Evolutionary conservation across 495 filamentous ascomycete genomes (phyloP), one percentile per base, ranked within the genome.

Genomic region (Talaromyces adpressus): DNA sequence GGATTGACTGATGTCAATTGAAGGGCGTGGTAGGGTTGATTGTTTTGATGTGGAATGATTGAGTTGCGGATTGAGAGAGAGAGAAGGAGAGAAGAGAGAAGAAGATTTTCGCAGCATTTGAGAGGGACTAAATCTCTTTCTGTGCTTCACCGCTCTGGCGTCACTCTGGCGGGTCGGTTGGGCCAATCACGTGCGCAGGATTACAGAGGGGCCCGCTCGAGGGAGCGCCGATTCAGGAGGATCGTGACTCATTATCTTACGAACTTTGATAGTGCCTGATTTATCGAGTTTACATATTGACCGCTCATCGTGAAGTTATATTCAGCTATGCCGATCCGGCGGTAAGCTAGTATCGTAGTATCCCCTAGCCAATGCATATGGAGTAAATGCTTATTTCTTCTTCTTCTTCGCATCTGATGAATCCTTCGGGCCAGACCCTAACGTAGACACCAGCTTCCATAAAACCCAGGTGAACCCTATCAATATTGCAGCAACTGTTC

Each of bases 391-490:
- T 41, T 45, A 20, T 53, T 57, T 25, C 61, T 57, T 56, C 20
- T 57, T 56, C 20, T 63, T 45, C 29, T 36, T 22, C 45, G 27
- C 45, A 11, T 49, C 41, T 8, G 5, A 14, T 6, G 34, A 6
- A 18, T 32, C n/a, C 18, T 22, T 18, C 32, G 3, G 22, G 6
- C 22, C 3, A 41, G 53, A 47, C 29, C n/a, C 23, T 25, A 68
- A 71, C 39, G 79, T 83, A 20, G 72, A 69, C 12, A 77, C 66
- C 32, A 95, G 74, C 69, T 84, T 88, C 84, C 85, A 89, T 36
- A 85, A 72, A 51, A 96, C 80, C 87, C 91, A 95, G 53, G 82
- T 71, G 73, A 92, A 91, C 8, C 92, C 93, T 36, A 89, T 65
- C 23, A 85, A 45, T 36, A 98, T 86, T 7, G 80, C 86, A 2